phyloP scores from a whole-genome alignment of 2,329 filamentous ascomycete species.

The Botryotinia narcissicola region DNA sequence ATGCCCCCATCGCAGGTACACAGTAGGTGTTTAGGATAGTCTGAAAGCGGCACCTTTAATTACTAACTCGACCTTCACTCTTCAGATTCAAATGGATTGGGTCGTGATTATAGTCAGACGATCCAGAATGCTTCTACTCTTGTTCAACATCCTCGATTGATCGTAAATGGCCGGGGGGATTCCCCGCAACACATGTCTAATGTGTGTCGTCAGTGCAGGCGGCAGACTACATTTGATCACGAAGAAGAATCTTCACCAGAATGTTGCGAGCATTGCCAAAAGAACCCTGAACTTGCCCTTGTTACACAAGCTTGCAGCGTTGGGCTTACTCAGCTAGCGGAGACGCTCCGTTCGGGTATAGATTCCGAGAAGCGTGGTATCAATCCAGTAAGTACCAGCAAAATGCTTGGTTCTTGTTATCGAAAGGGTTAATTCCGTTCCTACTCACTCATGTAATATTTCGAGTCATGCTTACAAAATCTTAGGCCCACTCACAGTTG shows the following conservation, averaged over 20 bases:
- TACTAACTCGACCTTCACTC: conserved; percentile 22
- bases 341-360: conserved; percentile 34
- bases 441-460: not conserved
- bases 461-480: conserved; percentile 13
- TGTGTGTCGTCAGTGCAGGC: conserved; percentile 32
- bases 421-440: not conserved
- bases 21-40: conserved; percentile 25
- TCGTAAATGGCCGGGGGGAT: conserved; percentile 8
- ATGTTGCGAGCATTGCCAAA: conserved; percentile 31
- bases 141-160: conserved; percentile 2
- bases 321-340: conserved; percentile 35
- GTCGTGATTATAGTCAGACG: conserved; percentile 22
- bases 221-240: conserved; percentile 25
- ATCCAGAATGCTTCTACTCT: conserved; percentile 22
- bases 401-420: not conserved
- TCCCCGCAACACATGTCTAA: conserved; percentile 23
- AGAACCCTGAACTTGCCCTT: conserved; percentile 29
- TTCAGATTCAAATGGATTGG: conserved; percentile 26
- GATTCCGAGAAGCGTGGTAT: conserved; percentile 30
- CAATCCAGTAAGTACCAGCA: conserved; percentile 32
- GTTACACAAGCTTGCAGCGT: conserved; percentile 31
- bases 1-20: conserved; percentile 22
- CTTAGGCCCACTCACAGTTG: conserved; percentile 19
- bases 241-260: conserved; percentile 22
- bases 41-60: conserved; percentile 11